These are phyloP conservation scores for Dichotomocladium elegans DNA, from an alignment of 371 early-diverging fungal species.

Conservation along the genomic window DNA sequence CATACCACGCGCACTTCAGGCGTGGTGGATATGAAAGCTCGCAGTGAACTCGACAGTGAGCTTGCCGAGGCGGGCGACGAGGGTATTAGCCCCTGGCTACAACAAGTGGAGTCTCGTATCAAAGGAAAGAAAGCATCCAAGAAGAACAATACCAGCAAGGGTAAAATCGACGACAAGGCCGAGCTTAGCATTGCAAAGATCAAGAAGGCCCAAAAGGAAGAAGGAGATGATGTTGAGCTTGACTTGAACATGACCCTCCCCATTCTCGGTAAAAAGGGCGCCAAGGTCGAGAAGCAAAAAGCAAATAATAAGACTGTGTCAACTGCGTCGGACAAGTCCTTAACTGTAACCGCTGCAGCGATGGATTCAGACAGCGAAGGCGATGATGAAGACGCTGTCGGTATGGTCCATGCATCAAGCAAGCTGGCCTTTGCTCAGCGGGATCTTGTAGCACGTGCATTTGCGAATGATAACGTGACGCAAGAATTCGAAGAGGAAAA, in stretches of 20 bases:
- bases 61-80: conserved; percentile 21
- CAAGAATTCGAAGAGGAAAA: conserved; percentile 91
- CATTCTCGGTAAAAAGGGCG: neutral
- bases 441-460: conserved; percentile 89
- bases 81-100: conserved; percentile 65
- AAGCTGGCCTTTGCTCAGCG: conserved; percentile 67
- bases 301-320: neutral
- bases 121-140: conserved; percentile 53
- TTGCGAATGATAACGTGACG: conserved; percentile 88
- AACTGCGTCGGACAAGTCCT: conserved; percentile 1
- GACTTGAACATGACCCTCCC: conserved; percentile 35
- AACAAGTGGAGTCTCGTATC: conserved; percentile 42
- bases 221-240: conserved; percentile 54
- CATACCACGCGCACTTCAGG: conserved; percentile 59
- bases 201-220: conserved; percentile 49
- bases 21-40: conserved; percentile 41
- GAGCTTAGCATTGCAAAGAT: conserved; percentile 60
- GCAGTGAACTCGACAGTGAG: conserved; percentile 10
- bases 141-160: conserved; percentile 44
- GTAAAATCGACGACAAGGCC: conserved; percentile 47
- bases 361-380: conserved; percentile 11
- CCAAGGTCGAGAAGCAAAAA: neutral
- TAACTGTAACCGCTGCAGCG: conserved; percentile 11
- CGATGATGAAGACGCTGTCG: conserved; percentile 26
- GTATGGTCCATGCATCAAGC: conserved; percentile 49